These are phyloP conservation scores for Podospora anserina DNA, from an alignment of 495 filamentous ascomycete species.

Conservation along the genomic window DNA sequence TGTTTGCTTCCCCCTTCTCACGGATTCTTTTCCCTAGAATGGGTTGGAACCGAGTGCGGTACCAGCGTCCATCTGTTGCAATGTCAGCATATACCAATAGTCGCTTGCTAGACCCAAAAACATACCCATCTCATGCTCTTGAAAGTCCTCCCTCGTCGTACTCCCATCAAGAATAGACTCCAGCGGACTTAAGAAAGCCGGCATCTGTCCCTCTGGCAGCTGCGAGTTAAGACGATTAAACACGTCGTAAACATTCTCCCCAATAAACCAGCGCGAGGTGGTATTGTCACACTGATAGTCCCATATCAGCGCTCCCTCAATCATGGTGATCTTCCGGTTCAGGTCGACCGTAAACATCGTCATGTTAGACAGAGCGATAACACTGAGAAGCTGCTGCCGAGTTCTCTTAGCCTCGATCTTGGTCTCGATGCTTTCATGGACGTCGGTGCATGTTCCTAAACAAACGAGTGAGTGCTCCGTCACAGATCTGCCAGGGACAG, in stretches of 20 bases:
- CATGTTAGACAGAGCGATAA: constrained; percentile 64
- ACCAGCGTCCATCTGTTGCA: constrained; percentile 52
- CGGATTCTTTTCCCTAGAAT: constrained; percentile 48
- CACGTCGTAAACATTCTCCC: constrained; percentile 57
- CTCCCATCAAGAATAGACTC: constrained; percentile 56
- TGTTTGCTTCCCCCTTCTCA: constrained; percentile 43
- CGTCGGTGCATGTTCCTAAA: constrained; percentile 59
- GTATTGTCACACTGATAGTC: constrained; percentile 32
- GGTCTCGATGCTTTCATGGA: constrained; percentile 59
- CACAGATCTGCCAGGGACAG: background rate
- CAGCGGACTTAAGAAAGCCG: constrained; percentile 50
- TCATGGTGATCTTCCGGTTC: constrained; percentile 54
- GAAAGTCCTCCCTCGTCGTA: constrained; percentile 42
- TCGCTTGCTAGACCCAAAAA: background rate
- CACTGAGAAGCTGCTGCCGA: constrained; percentile 60
- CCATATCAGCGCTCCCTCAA: constrained; percentile 62
- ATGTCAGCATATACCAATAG: constrained; percentile 22
- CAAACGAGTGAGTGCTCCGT: too few species aligned
- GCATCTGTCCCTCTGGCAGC: constrained; percentile 36
- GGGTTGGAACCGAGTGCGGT: constrained; percentile 62
- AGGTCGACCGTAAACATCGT: constrained; percentile 65
- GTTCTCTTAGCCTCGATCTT: constrained; percentile 56
- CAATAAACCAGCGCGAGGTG: constrained; percentile 44
- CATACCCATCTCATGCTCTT: constrained; percentile 49
- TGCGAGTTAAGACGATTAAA: constrained; percentile 43